Base-by-base conservation (phyloP, 164 flowering plant species). In the Stephania yunnanensis region DNA sequence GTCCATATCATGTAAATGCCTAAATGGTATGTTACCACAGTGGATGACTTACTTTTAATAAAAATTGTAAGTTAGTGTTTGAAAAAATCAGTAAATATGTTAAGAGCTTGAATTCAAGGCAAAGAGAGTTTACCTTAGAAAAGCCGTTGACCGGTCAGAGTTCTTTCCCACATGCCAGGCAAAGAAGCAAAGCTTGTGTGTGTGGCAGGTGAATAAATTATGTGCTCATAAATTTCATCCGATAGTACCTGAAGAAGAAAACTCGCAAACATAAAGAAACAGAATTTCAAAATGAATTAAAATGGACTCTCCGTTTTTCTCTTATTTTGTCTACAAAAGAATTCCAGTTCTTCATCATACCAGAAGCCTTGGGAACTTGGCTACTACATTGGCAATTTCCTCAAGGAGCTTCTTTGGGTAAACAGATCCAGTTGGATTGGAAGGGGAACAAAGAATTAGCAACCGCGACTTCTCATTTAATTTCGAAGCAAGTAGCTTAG, bases 111-210 rank as follows among this genome's bases (percentile, higher is more conserved):
- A 55, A 55, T 42, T 7, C 66, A 46, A 66, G 22, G 3, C 13
- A 6, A 12, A 7, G 70, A 17, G 5, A 1, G 17, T 46, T 66
- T 80, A 92, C 99, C 96, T 95, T 95, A 7, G 99, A 95, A 79
- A 95, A 95, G 19, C 98, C 98, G 80, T 95, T 95, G 45, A 93
- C 93, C 1, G 98, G 98, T 95, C 63, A 93, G 79, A 79, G 98
- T 93, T 85, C 99, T 89, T 71, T 90, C 92, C 91, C 90, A 92
- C 99, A 93, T 95, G 83, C 95, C 97, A 4, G 99, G 97, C 84
- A 95, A 82, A 76, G 99, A 88, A 70, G 99, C 99, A 84, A 95
- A 93, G 84, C 99, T 90, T 15, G 93, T 89, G 76, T 93, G 98
- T 67, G 86, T 86, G 44, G 99, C 99, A 45, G 98, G 99, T 50